A percentile compares a stretch with the other conserved stretches of the same genome.
Evolutionary conservation across 2,329 filamentous ascomycete genomes (phyloP).

Genomic region (Calonectria leucothoes): DNA sequence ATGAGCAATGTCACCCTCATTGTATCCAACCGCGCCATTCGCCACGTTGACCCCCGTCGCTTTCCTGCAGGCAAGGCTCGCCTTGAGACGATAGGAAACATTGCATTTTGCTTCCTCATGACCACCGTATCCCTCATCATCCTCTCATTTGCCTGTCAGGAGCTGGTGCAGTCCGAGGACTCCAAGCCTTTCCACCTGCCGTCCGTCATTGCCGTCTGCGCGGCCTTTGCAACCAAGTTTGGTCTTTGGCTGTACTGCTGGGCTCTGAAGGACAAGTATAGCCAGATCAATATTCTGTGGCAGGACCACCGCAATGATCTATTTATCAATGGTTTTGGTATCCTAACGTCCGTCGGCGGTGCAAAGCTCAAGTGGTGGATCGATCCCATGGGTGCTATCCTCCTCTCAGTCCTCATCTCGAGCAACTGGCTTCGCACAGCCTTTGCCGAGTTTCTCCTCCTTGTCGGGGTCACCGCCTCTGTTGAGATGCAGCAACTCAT

Average conservation of each 20-base stretch:
- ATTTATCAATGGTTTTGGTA: conserved; percentile 94
- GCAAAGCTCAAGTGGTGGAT: conserved; percentile 94
- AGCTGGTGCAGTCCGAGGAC: conserved; percentile 68
- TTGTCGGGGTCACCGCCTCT: conserved; percentile 90
- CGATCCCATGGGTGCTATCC: conserved; percentile 90
- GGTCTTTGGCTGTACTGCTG: conserved; percentile 91
- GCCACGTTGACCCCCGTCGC: conserved; percentile 83
- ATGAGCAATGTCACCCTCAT: conserved; percentile 90
- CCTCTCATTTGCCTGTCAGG: conserved; percentile 85
- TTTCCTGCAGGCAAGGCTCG: conserved; percentile 95
- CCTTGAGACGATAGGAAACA: conserved; percentile 95
- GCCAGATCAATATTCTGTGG: conserved; percentile 92
- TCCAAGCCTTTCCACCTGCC: conserved; percentile 80
- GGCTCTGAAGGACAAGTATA: conserved; percentile 90
- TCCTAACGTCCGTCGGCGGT: conserved; percentile 91
- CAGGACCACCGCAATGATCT: conserved; percentile 97
- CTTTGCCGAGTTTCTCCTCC: conserved; percentile 87
- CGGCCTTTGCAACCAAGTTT: conserved; percentile 89
- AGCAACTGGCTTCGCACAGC: conserved; percentile 86
- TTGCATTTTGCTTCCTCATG: conserved; percentile 97
- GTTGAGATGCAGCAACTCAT: conserved; percentile 91
- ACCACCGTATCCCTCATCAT: conserved; percentile 90
- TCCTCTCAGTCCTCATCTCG: conserved; percentile 83
- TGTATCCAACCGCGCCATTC: conserved; percentile 87
- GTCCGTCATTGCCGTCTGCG: conserved; percentile 84